A percentile compares a stretch with the other conserved stretches of the same genome.
Evolutionary conservation across 2,329 filamentous ascomycete genomes (phyloP).

Genomic region (Aspergillus latus): DNA sequence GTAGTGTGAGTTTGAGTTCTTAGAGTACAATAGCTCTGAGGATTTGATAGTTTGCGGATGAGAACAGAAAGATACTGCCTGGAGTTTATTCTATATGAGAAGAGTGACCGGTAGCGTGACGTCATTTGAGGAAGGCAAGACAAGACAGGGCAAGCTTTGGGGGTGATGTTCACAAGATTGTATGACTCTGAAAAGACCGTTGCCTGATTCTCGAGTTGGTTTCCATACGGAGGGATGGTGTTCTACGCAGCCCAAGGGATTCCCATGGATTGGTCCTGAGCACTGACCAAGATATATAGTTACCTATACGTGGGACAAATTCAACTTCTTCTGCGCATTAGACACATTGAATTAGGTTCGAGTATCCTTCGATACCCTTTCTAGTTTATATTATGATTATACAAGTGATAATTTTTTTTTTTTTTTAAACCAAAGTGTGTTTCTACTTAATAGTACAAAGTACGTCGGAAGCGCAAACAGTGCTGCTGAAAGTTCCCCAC

Average conservation of each 20-base stretch:
- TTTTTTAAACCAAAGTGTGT: too few species aligned
- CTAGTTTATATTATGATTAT: too few species aligned
- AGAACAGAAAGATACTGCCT: not conserved
- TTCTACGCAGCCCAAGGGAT: not conserved
- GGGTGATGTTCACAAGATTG: not conserved
- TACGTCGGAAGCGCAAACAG: not conserved
- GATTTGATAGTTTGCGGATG: not conserved
- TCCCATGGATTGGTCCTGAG: not conserved
- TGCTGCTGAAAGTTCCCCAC: conserved; percentile 8
- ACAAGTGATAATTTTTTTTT: too few species aligned
- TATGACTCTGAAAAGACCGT: not conserved
- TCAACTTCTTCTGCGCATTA: too few species aligned
- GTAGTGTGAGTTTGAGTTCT: too few species aligned
- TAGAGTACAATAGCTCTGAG: too few species aligned
- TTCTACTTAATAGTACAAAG: not conserved
- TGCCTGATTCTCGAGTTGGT: not conserved
- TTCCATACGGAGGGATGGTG: not conserved
- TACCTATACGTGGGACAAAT: not conserved
- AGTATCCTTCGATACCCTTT: too few species aligned
- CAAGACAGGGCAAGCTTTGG: not conserved
- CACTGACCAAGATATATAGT: not conserved
- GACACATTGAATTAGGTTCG: too few species aligned
- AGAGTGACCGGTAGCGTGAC: not conserved
- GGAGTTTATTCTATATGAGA: not conserved
- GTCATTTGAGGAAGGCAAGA: not conserved